Base-by-base conservation (phyloP, 345 rosid genomes). In the Viola odorata region DNA sequence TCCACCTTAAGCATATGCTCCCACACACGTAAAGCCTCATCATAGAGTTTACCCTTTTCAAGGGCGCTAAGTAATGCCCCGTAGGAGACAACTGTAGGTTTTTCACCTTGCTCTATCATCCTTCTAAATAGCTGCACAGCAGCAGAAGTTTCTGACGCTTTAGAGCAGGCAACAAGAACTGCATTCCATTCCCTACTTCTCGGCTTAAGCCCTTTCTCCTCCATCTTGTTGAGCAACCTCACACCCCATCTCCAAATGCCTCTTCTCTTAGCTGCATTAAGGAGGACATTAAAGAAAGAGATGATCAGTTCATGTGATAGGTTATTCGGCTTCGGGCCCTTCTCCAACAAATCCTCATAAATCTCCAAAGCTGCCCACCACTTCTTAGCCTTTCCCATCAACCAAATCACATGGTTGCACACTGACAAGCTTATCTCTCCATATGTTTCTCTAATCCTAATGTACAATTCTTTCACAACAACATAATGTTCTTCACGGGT, bases 321-420 rank as follows among this genome's bases (percentile, higher is more conserved):
- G 61, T 75, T 82, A 77, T 92, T 90, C 6, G 98, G 98, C 61
- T 71, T 78, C 41, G 98, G 98, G 5, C 97, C 98, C 64, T 77
- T 58, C 45, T 89, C 91, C 60, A 89, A 80, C 78, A 89, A 79
- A 76, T 92, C 91, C 80, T 92, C 98, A 10, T 89, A 92, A 56
- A 92, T 72, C 75, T 89, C 98, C 72, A 92, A 72, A 9, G 98
- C 98, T 0, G 96, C 91, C 99, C 96, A 89, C 99, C 97, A 92
- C 67, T 85, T 92, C 79, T 82, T 89, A 61, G 97, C 95, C 68
- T 81, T 89, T 60, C 98, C 96, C 96, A 89, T 81, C 72, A 89
- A 58, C 96, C 99, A 92, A 61, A 92, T 92, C 75, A 84, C 62
- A 71, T 92, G 99, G 80, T 89, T 92, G 82, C 97, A 87, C 42